Evolutionary conservation across 2,329 filamentous ascomycete species (phyloP), one percentile per base, ranked within the genome.

Genomic region (Colletotrichum kahawae): DNA sequence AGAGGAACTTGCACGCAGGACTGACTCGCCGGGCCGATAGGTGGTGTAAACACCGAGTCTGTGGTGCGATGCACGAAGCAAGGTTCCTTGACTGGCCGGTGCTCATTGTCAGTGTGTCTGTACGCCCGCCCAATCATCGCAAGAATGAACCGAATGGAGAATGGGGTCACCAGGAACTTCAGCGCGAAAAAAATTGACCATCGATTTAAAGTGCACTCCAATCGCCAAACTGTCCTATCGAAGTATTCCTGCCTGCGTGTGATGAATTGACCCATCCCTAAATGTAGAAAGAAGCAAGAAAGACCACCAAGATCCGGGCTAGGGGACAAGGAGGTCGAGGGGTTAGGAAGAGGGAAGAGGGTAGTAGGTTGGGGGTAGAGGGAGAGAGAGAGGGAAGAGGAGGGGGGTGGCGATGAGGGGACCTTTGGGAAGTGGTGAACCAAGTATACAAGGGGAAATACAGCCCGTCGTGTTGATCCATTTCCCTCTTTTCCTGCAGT

Each of bases 191-290:
- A 74, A 60, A 51, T 57, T 77, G 77, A 81, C 77, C 80, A 82
- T 80, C 78, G 83, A 83, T 83, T 84, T 80, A 85, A 75, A 86
- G 85, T 86, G 82, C 86, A 88, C 86, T 86, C 86, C 87, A 84
- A 85, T 88, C 86, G 87, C 87, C 87, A 86, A 86, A 86, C 78
- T 84, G 81, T 86, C 86, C 85, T 87, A 87, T 87, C 83, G 81
- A 87, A 85, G 81, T 79, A 83, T 82, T 81, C 81, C 81, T 81
- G 80, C 80, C 80, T 81, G 81, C 79, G 83, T 83, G 80, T 82
- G 71, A 82, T 82, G 79, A 82, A 82, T 79, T 81, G 78, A 81
- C 80, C 79, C 77, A 77, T 77, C 79, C 80, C 78, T 78, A 80
- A 78, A 80, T 78, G 79, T 80, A 78, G 79, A 81, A 79, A 78